A percentile compares a stretch with the other conserved stretches of the same genome.
Conservation (phyloP, 164 flowering plant species). For the grape (Vitis vinifera) region ASM3070453v1 NC_081807.1:3639501-3640000, state of each 20-base stretch:
- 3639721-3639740: background rate
- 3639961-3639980: too few species aligned
- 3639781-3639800: too few species aligned
- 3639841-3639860: too few species aligned
- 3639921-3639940: too few species aligned
- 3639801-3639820: too few species aligned
- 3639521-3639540: background rate
- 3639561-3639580: background rate
- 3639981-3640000: too few species aligned
- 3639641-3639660: background rate
- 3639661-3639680: background rate
- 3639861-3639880: too few species aligned
- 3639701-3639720: background rate
- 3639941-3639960: too few species aligned
- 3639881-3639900: too few species aligned
- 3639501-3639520: conserved; percentile 3
- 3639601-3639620: background rate
- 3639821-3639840: too few species aligned
- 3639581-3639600: background rate
- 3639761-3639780: background rate
- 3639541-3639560: conserved; percentile 2
- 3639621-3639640: background rate
- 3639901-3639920: too few species aligned
- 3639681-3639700: background rate
- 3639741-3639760: background rate